These are phyloP conservation scores for Jacaranda copaia DNA, from an alignment of 257 asterid genomes.

Conservation along the genomic window DNA sequence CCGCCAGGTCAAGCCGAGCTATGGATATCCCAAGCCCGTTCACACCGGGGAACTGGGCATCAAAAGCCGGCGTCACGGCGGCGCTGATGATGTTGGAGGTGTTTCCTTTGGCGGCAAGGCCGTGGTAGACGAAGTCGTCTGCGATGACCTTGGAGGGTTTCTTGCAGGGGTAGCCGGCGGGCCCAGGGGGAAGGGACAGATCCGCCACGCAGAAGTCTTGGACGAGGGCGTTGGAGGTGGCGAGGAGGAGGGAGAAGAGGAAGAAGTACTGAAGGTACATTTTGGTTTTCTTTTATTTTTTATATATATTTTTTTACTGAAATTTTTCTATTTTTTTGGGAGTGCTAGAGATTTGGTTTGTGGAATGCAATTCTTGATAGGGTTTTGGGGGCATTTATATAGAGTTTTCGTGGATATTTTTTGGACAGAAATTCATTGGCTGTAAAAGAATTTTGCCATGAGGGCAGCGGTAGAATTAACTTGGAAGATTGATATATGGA, in stretches of 20 bases:
- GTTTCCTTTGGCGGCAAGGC: constrained; percentile 64
- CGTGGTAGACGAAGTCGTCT: constrained; percentile 62
- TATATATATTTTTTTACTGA: too few relatives aligned
- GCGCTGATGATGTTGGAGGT: constrained; percentile 80
- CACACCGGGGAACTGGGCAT: constrained; percentile 63
- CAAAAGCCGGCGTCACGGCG: constrained; percentile 69
- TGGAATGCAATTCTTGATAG: constrained; percentile 27
- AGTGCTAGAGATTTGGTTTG: neutral
- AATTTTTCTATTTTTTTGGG: too few relatives aligned
- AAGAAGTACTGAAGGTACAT: constrained; percentile 39
- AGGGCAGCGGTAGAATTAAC: neutral
- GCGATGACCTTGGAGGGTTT: constrained; percentile 51
- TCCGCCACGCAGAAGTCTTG: constrained; percentile 90
- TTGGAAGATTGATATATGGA: neutral
- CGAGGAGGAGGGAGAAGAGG: constrained; percentile 39
- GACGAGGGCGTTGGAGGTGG: constrained; percentile 48
- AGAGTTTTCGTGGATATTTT: constrained; percentile 30
- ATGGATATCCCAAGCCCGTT: constrained; percentile 78
- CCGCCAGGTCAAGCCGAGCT: constrained; percentile 69
- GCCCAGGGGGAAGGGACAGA: constrained; percentile 52
- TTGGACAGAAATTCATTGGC: constrained; percentile 21
- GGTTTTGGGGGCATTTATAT: constrained; percentile 39
- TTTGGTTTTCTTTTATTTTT: too few relatives aligned
- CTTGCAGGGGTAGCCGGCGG: constrained; percentile 91
- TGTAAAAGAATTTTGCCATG: constrained; percentile 32